phyloP scores from a whole-genome alignment of 1,139 yeast genomes.

The Hemisphaericaspora xylofermentans region DNA sequence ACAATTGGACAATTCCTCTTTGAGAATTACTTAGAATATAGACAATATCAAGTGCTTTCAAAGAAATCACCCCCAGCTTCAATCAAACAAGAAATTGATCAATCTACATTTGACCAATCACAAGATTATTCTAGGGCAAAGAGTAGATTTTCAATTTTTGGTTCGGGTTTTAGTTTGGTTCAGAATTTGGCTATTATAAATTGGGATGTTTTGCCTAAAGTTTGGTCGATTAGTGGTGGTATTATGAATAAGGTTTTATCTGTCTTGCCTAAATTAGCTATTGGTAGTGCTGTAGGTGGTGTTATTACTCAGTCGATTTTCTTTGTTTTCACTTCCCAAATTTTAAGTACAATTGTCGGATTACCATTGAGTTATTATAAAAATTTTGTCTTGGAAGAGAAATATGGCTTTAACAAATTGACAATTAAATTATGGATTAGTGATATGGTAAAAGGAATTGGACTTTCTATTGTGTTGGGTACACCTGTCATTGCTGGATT shows the following conservation, averaged over 20 bases:
- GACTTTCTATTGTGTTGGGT: constrained; percentile 58
- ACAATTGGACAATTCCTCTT: constrained; percentile 73
- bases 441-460: constrained; percentile 64
- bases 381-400: constrained; percentile 87
- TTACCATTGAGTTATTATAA: constrained; percentile 73
- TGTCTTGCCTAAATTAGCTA: constrained; percentile 41
- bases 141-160: constrained; percentile 63
- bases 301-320: constrained; percentile 66
- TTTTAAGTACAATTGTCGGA: constrained; percentile 50
- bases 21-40: constrained; percentile 68
- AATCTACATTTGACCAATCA: constrained; percentile 74
- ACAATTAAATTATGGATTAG: constrained; percentile 69
- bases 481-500: constrained; percentile 73
- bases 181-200: constrained; percentile 60
- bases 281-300: no score
- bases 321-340: constrained; percentile 48
- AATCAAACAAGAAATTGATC: constrained; percentile 62
- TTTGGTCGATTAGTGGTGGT: constrained; percentile 60
- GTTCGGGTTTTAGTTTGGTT: constrained; percentile 50
- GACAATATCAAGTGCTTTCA: constrained; percentile 72
- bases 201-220: constrained; percentile 62
- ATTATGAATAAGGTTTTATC: constrained; percentile 31
- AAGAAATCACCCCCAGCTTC: constrained; percentile 59
- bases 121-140: constrained; percentile 84
- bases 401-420: constrained; percentile 87